Conservation (phyloP, 2,329 filamentous ascomycete species). For the Claviceps sp. region DNA sequence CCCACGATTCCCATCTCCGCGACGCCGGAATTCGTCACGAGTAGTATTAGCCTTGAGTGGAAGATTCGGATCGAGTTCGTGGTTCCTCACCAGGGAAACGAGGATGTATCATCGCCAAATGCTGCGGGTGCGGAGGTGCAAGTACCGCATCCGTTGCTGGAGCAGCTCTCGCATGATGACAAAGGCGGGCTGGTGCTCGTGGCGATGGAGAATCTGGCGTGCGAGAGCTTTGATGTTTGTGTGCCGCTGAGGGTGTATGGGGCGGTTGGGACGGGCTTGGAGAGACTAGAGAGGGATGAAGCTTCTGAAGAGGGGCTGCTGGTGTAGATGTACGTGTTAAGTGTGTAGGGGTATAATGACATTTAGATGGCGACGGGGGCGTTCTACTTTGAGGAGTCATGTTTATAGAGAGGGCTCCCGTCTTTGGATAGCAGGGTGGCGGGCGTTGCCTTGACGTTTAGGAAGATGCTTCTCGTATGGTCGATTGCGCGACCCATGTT, state of each 20-base stretch:
- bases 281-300: conserved; percentile 42
- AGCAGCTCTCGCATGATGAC: conserved; percentile 68
- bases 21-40: conserved; percentile 87
- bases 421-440: too few species aligned
- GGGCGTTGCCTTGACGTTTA: too few species aligned
- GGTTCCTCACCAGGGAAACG: conserved; percentile 43
- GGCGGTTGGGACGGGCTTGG: conserved; percentile 42
- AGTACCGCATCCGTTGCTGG: conserved; percentile 44
- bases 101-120: conserved; percentile 5
- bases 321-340: conserved; percentile 16
- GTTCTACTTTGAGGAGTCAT: too few species aligned
- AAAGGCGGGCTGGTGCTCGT: conserved; percentile 61
- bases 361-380: too few species aligned
- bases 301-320: conserved; percentile 32
- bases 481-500: too few species aligned
- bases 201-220: conserved; percentile 62
- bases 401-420: too few species aligned
- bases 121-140: conserved; percentile 4
- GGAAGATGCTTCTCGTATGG: too few species aligned
- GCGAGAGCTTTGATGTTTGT: conserved; percentile 82
- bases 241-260: conserved; percentile 76
- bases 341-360: too few species aligned
- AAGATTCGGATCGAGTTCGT: conserved; percentile 86
- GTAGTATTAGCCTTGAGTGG: conserved; percentile 78
- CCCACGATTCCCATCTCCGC: conserved; percentile 72